Evolutionary conservation across 495 filamentous ascomycete species (phyloP).

Genomic region (Talaromyces adpressus): DNA sequence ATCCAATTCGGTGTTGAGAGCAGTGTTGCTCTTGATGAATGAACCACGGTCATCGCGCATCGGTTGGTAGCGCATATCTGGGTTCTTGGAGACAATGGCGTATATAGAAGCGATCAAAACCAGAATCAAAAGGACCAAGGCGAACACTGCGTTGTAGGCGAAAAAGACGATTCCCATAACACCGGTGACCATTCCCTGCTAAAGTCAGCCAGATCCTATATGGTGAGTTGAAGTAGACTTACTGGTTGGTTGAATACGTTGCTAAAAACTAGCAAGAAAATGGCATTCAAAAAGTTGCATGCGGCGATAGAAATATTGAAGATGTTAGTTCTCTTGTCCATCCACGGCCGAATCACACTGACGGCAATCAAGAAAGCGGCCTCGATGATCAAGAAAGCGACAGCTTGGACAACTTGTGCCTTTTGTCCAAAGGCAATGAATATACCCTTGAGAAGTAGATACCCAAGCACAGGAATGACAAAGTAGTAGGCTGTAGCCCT

Average conservation of each 20-base stretch:
- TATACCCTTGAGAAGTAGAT: slow-evolving; percentile 79
- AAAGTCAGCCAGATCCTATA: slow-evolving; percentile 11
- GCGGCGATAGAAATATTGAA: slow-evolving; percentile 92
- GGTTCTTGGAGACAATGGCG: slow-evolving; percentile 87
- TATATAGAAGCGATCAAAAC: slow-evolving; percentile 79
- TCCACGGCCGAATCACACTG: slow-evolving; percentile 83
- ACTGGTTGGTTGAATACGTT: slow-evolving; percentile 79
- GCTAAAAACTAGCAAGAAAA: slow-evolving; percentile 82
- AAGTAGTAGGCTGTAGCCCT: slow-evolving; percentile 96
- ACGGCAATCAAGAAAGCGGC: slow-evolving; percentile 70
- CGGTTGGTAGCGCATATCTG: slow-evolving; percentile 90
- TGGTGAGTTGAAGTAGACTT: slow-evolving; percentile 20
- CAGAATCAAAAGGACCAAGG: slow-evolving; percentile 77
- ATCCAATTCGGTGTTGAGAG: slow-evolving; percentile 84
- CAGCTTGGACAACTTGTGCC: slow-evolving; percentile 69
- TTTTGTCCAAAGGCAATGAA: slow-evolving; percentile 82
- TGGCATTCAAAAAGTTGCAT: slow-evolving; percentile 84
- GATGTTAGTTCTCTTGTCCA: slow-evolving; percentile 98
- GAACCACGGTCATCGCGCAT: slow-evolving; percentile 96
- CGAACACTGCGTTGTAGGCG: slow-evolving; percentile 82
- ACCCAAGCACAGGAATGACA: slow-evolving; percentile 73
- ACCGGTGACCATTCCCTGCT: slow-evolving; percentile 65
- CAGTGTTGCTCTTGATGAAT: slow-evolving; percentile 96
- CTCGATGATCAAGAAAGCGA: slow-evolving; percentile 82
- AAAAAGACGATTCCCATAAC: slow-evolving; percentile 95